phyloP scores from a whole-genome alignment of 2,329 filamentous ascomycete species.

The Cordyceps militaris region DNA sequence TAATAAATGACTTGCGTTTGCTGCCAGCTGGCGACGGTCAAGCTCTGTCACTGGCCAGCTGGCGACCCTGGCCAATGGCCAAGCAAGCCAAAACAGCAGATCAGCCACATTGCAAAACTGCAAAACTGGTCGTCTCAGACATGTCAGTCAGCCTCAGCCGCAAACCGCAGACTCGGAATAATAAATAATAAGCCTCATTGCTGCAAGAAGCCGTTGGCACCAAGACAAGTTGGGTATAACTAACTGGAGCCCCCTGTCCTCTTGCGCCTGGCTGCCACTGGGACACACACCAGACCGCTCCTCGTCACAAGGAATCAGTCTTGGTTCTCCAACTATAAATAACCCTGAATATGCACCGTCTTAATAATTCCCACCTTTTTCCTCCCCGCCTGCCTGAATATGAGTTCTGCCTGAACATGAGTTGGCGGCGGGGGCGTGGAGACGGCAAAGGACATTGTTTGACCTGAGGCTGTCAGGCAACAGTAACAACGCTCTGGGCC shows the following conservation, averaged over 20 bases:
- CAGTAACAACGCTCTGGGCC: neutral
- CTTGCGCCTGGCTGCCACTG: too few species aligned
- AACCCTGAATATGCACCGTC: too few species aligned
- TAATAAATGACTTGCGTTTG: neutral
- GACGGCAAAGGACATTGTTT: neutral
- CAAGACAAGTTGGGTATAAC: neutral
- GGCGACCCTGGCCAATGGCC: too few species aligned
- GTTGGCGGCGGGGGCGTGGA: slow-evolving; percentile 9
- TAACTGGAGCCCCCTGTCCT: too few species aligned
- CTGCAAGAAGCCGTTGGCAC: neutral
- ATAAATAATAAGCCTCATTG: neutral
- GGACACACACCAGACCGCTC: too few species aligned
- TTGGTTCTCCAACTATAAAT: too few species aligned
- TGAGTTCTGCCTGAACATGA: too few species aligned
- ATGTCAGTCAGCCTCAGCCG: slow-evolving; percentile 5
- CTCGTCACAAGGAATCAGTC: too few species aligned
- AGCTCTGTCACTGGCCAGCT: neutral
- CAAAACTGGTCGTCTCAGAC: neutral
- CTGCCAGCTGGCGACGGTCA: slow-evolving; percentile 1
- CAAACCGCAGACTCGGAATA: neutral
- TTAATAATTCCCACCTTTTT: too few species aligned
- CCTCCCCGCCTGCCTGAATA: too few species aligned
- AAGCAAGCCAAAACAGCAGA: neutral
- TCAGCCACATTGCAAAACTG: neutral
- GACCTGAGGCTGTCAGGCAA: neutral